These are phyloP conservation scores for Fusarium equiseti DNA, from an alignment of 2,329 filamentous ascomycete species.

Conservation along the genomic window DNA sequence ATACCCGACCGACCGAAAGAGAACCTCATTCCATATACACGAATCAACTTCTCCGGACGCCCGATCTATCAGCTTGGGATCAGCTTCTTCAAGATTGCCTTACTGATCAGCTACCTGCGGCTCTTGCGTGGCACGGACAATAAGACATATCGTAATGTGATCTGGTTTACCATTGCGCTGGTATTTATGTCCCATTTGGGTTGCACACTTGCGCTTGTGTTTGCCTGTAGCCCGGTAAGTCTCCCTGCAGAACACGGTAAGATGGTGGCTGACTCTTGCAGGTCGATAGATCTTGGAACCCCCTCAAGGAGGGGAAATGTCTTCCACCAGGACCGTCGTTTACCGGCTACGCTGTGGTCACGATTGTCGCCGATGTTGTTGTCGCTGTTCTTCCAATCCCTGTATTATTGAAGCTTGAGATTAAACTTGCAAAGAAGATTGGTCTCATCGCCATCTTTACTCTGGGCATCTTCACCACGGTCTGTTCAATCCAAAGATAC, in stretches of 20 bases:
- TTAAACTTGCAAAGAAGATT: slow-evolving; percentile 61
- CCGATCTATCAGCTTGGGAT: slow-evolving; percentile 68
- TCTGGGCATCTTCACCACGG: slow-evolving; percentile 66
- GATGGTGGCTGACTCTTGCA: neutral
- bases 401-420: slow-evolving; percentile 61
- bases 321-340: slow-evolving; percentile 61
- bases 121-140: slow-evolving; percentile 63
- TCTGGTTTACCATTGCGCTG: slow-evolving; percentile 58
- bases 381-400: slow-evolving; percentile 65
- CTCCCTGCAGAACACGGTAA: fast-evolving
- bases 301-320: slow-evolving; percentile 56
- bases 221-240: slow-evolving; percentile 63
- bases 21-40: slow-evolving; percentile 59
- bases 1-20: slow-evolving; percentile 57
- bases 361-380: slow-evolving; percentile 63
- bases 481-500: slow-evolving; percentile 66
- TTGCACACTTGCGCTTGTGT: slow-evolving; percentile 62
- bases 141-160: slow-evolving; percentile 56
- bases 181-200: slow-evolving; percentile 62
- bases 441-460: slow-evolving; percentile 65
- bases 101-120: slow-evolving; percentile 65
- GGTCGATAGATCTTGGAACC: neutral
- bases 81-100: slow-evolving; percentile 67
- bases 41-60: slow-evolving; percentile 65
- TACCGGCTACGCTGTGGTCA: slow-evolving; percentile 64